phyloP scores from a whole-genome alignment of 106 monocot genomes.

The Dendrobium huoshanense region DNA sequence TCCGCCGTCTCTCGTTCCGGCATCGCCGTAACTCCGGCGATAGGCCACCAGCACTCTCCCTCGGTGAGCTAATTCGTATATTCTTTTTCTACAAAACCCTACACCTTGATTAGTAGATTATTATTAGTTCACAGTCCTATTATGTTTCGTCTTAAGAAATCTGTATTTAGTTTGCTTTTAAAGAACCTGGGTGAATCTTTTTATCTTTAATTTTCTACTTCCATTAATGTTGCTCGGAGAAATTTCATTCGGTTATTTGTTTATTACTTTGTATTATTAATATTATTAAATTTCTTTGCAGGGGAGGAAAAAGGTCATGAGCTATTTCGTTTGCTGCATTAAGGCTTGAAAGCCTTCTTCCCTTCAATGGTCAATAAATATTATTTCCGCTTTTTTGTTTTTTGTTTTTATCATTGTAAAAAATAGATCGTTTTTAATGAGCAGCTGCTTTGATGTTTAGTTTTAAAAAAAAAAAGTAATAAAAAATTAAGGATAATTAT shows the following conservation, averaged over 20 bases:
- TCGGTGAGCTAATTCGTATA: not conserved
- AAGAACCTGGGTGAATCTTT: too few species aligned
- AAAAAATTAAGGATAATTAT: too few species aligned
- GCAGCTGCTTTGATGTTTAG: too few species aligned
- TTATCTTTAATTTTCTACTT: too few species aligned
- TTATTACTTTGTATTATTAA: not conserved
- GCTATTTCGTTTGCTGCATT: conserved; percentile 7
- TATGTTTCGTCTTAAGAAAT: too few species aligned
- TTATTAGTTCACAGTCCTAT: too few species aligned
- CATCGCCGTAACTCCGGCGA: not conserved
- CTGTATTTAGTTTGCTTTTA: too few species aligned
- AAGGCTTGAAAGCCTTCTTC: not conserved
- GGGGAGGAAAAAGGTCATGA: conserved; percentile 1
- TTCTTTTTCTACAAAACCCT: not conserved
- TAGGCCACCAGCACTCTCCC: not conserved
- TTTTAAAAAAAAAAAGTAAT: too few species aligned
- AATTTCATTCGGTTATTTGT: not conserved
- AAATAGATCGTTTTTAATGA: not conserved
- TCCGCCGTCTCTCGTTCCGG: not conserved
- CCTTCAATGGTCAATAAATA: not conserved
- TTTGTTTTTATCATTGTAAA: not conserved
- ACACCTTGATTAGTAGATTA: too few species aligned
- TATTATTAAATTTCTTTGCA: not conserved
- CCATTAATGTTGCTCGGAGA: too few species aligned
- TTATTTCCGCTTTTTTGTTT: not conserved